Conservation (phyloP, 2,329 filamentous ascomycete genomes). For the Ustilaginoidea virens region DNA sequence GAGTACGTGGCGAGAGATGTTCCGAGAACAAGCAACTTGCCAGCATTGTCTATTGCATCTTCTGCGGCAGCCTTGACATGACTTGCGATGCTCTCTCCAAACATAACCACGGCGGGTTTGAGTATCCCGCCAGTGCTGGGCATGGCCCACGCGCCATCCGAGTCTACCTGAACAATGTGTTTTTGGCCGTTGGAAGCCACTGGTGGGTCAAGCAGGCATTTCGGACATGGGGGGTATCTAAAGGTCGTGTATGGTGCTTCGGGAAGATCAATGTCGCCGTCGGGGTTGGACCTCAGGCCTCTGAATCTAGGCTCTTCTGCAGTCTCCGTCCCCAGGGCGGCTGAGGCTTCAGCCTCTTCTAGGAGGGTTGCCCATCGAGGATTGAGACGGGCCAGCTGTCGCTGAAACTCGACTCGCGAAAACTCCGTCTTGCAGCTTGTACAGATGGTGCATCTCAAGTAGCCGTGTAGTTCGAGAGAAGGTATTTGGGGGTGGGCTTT, state of each 20-base stretch:
- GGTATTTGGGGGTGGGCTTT: conserved; percentile 57
- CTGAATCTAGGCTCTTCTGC: conserved; percentile 49
- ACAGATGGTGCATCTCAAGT: conserved; percentile 69
- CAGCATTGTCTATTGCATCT: conserved; percentile 60
- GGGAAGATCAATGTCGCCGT: conserved; percentile 85
- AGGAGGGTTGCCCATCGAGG: conserved; percentile 74
- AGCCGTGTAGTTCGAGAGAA: conserved; percentile 83
- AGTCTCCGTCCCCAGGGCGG: conserved; percentile 66
- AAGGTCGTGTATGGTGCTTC: conserved; percentile 80
- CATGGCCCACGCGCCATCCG: conserved; percentile 62
- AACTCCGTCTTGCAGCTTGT: conserved; percentile 61
- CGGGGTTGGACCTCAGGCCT: conserved; percentile 75
- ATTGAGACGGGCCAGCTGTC: conserved; percentile 61
- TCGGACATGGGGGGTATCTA: conserved; percentile 77
- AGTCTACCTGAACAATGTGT: conserved; percentile 52
- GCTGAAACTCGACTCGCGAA: conserved; percentile 59
- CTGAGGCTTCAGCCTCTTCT: conserved; percentile 51
- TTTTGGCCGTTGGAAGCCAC: conserved; percentile 34
- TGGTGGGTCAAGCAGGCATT: conserved; percentile 53
- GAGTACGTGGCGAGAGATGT: conserved; percentile 92
- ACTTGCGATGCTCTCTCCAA: conserved; percentile 70
- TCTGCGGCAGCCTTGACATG: conserved; percentile 64
- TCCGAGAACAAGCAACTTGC: conserved; percentile 63
- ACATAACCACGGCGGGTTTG: conserved; percentile 92
- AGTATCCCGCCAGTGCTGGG: conserved; percentile 60